phyloP scores from a whole-genome alignment of 129 eudicot species.

The Ambrosia trifida region DNA sequence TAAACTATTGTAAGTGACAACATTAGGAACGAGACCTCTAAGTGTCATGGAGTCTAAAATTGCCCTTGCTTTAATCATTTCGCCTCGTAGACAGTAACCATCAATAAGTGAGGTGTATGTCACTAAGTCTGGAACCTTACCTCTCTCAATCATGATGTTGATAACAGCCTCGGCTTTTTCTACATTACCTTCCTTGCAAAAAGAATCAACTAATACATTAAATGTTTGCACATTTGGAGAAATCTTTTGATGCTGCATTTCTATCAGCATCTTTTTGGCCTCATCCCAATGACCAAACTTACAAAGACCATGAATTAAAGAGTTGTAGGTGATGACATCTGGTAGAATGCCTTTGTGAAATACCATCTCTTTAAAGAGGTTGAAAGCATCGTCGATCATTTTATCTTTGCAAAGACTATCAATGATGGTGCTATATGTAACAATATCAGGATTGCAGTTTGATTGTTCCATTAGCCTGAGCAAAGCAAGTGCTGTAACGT shows the following conservation, averaged over 20 bases:
- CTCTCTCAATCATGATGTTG: background rate
- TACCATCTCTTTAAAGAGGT: background rate
- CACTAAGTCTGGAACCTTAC: background rate
- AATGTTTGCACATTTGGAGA: slow-evolving; percentile 12
- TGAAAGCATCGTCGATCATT: background rate
- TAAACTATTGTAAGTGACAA: slow-evolving; percentile 13
- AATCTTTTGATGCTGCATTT: slow-evolving; percentile 17
- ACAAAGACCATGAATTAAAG: background rate
- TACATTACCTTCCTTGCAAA: slow-evolving; percentile 34
- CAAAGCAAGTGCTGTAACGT: background rate
- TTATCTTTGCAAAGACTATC: slow-evolving; percentile 4
- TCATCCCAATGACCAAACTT: slow-evolving; percentile 2
- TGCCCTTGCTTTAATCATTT: slow-evolving; percentile 13
- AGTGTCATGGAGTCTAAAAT: slow-evolving; percentile 13
- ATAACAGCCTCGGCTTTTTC: slow-evolving; percentile 31
- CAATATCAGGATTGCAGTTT: background rate
- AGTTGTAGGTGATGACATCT: slow-evolving; percentile 1
- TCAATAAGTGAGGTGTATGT: background rate
- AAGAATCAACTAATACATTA: slow-evolving; percentile 34
- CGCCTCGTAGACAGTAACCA: background rate
- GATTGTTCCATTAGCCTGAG: slow-evolving; percentile 4
- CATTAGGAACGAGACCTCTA: slow-evolving; percentile 5
- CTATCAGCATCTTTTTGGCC: background rate
- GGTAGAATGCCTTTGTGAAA: slow-evolving; percentile 19
- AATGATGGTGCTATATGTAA: slow-evolving; percentile 1